Base-by-base conservation (phyloP, 495 filamentous ascomycete genomes). In the Penicillium angulare region DNA sequence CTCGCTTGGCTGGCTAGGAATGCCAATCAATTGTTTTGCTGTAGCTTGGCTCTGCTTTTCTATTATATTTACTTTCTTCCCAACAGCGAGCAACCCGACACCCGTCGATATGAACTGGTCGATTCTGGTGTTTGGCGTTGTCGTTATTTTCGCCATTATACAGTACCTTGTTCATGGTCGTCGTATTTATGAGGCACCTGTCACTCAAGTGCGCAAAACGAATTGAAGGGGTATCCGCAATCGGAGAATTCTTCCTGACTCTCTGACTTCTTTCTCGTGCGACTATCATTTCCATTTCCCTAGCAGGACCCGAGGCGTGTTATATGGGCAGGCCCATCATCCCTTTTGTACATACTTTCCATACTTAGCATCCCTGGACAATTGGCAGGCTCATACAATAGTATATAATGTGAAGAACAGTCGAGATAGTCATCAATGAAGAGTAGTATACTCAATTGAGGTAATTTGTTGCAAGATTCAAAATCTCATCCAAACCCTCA, bases 61-160 rank as follows among this genome's bases (percentile, higher is more conserved):
- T 20, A 66, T 72, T 15, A 66, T 75, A 31, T 78, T 76, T 48
- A 77, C 71, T 33, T 78, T 76, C 49, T 79, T 74, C 70, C 75
- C 75, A 0, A 68, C 65, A 1, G 47, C 63, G 0, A 64, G 56
- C 26, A 46, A 65, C 35, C 65, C 66, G 3, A 68, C 62, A 2
- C 61, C 59, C 0, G 48, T 56, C 15, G 52, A 52, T 29, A 76
- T 78, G 74, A 77, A 78, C 48, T 74, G 67, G 53, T 71, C 67
- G 6, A 64, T 67, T 16, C 46, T 67, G 3, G 74, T 78, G 42
- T 67, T 72, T 18, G 74, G 74, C 3, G 61, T 59, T 9, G 68
- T 72, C n/a, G 56, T 78, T 1, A 68, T 79, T 20, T 71, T 72
- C 45, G 64, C 72, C 2, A 39, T 72, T 26, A 23, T 69, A 7